Evolutionary conservation across 1,284 basidiomycete species (phyloP), one percentile per base, ranked within the genome.

Genomic region (Melampsora larici-populina): DNA sequence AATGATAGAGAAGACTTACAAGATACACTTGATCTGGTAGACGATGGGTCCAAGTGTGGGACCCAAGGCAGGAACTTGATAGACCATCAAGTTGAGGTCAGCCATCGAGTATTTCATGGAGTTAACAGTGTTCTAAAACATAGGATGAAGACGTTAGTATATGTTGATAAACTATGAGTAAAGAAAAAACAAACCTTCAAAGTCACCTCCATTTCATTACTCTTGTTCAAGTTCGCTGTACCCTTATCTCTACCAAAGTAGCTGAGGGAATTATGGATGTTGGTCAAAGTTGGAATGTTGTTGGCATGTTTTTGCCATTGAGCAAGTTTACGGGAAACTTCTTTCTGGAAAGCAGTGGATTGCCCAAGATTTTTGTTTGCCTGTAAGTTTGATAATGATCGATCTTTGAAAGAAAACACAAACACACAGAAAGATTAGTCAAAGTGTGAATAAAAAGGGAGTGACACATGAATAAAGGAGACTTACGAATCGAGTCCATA

Each of bases 11-110:
- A 6, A 64, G 18, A 64, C 62, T 31, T 8, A 64, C 62, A 64
- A 31, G 26, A 64, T 64, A 64, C 62, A 64, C 62, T 64, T 64
- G 62, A 64, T 64, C 62, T 64, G 62, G 29, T 64, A 64, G 21
- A 64, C 62, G n/a, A 64, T 64, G 11, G 62, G 62, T 36, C 62
- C 62, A 13, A 64, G 33, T 29, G 33, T 36, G 18, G 26, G 26
- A 8, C 62, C 62, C 29, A 64, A 21, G 33, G 33, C 33, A 64
- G 62, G 62, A 64, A 64, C 29, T 36, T 64, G 62, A 36, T 64
- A 64, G 17, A 64, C 62, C 33, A 64, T 64, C 33, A 64, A 64
- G 62, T 64, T 64, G 26, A 64, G 29, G 33, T 64, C 62, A 21
- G 62, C 3, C 26, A 64, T 31, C 5, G 62, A 31, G 29, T 64